Base-by-base conservation (phyloP, 441 rosid species). In the Aquilaria agallochum region DNA sequence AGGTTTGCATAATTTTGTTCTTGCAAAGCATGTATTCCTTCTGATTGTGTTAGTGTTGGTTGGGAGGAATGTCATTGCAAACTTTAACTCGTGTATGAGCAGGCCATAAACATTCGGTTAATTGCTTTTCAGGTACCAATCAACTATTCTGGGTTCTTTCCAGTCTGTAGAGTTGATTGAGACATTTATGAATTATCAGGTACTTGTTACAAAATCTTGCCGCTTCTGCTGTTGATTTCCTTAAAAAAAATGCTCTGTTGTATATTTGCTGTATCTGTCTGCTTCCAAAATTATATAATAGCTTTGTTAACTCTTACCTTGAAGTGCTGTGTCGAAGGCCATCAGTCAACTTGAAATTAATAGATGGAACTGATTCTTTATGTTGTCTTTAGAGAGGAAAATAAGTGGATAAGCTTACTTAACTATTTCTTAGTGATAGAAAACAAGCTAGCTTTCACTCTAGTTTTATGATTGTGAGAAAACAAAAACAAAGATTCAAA, bases 151-250 rank as follows among this genome's bases (percentile, higher is more conserved):
- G n/a, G 99, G 99, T 31, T 87, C 90, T n/a, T 95, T 83, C 73
- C 99, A 94, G 77, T 89, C 97, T 0, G 96, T 86, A 15, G 99
- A 94, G 72, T 78, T 94, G 74, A 95, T 95, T 42, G 96, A 95
- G 74, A 94, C 99, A 48, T 94, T 91, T 72, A 86, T 91, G 99
- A 94, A 94, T 75, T 94, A 94, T 78, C 97, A 94, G 99, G 99
- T 91, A 81, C 50, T 33, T 57, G 15, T 42, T 54, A 44, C 11
- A 31, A 48, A 56, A 13, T 11, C 8, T 31, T 20, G 13, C 45
- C 44, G 20, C 27, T 54, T 3, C 11, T 33, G 45, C 33, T 3
- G 4, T 45, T 50, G 5, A 15, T 58, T 33, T 55, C 14, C 30
- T 30, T 47, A 6, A 32, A 32, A 47, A 40, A 40, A 10, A 40